Evolutionary conservation across 2,329 filamentous ascomycete species (phyloP).

Genomic region (Dryadomyces quercivorus): DNA sequence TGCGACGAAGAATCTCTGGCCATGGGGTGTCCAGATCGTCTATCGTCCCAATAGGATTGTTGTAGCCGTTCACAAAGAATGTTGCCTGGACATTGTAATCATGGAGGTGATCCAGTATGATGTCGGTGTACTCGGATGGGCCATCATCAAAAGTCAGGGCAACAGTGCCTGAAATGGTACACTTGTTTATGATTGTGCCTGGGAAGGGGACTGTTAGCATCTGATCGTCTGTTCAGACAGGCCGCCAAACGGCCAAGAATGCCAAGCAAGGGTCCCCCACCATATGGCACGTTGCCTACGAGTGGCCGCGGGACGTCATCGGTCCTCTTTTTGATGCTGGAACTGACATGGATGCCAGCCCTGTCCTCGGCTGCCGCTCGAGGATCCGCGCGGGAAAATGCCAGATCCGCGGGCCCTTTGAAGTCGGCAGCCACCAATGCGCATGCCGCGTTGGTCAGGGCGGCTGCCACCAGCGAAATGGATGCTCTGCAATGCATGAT

Average conservation of each 20-base stretch:
- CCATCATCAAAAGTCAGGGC: constrained; percentile 61
- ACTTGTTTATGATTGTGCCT: constrained; percentile 33
- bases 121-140: constrained; percentile 46
- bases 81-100: constrained; percentile 50
- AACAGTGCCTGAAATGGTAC: constrained; percentile 40
- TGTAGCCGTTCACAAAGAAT: constrained; percentile 52
- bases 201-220: not conserved
- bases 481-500: not conserved
- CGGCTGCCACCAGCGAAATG: not conserved
- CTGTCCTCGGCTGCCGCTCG: too few relatives aligned
- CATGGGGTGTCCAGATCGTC: constrained; percentile 33
- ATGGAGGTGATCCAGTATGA: constrained; percentile 46
- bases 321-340: not conserved
- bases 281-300: not conserved
- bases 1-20: constrained; percentile 30
- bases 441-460: not conserved
- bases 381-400: too few relatives aligned
- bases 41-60: constrained; percentile 41
- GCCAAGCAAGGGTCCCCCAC: not conserved
- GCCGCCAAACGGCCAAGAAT: not conserved
- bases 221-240: too few relatives aligned
- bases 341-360: not conserved
- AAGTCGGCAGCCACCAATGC: not conserved
- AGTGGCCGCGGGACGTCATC: not conserved
- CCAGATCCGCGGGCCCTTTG: not conserved